Evolutionary conservation across 1,139 yeast species (phyloP), one percentile per base, ranked within the genome.

Genomic region (Ogataea hybrid): DNA sequence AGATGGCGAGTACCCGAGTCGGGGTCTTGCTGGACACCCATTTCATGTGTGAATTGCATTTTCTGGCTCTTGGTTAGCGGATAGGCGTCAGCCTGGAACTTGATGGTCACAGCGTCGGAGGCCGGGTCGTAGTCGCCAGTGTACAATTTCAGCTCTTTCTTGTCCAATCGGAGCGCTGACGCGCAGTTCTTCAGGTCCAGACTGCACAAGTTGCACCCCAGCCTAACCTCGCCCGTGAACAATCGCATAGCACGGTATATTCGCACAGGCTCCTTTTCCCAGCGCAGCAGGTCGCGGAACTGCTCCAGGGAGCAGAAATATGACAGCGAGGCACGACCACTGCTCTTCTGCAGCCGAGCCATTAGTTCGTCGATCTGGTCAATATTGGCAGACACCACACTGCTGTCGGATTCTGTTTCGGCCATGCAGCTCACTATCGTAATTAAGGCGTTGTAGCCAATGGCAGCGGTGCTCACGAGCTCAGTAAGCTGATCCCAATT

Each of bases 1-100:
- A 17, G 50, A 50, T 25, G 58, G 2, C 46, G 53, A 5, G 55
- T 53, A 3, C 50, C 49, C 7, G 48, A 47, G 2, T 47, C 51
- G 5, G 48, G 56, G n/a, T 49, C 49, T 3, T 37, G 43, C 25
- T 28, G 49, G 36, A 35, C 43, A 30, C 42, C 61, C 44, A 56
- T 58, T 5, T 62, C 59, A 33, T 64, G 67, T 4, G 76, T 65
- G 2, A 64, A 46, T 3, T 64, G 58, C 0, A 67, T 58, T 10
- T 63, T 56, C 5, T 80, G 83, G 2, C 62, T 54, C 47, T 79
- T 76, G 0, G 76, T 73, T 5, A 84, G 83, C 0, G 92, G 86
- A 52, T 67, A 85, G 0, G 84, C 80, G 50, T 82, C 87, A 0
- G 84, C 81, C 14, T 64, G 62, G n/a, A 79, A 61, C n/a, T 56